Evolutionary conservation across 2,329 filamentous ascomycete genomes (phyloP), one percentile per base, ranked within the genome.

Genomic region (Zelopaecilomyces penicillatus): DNA sequence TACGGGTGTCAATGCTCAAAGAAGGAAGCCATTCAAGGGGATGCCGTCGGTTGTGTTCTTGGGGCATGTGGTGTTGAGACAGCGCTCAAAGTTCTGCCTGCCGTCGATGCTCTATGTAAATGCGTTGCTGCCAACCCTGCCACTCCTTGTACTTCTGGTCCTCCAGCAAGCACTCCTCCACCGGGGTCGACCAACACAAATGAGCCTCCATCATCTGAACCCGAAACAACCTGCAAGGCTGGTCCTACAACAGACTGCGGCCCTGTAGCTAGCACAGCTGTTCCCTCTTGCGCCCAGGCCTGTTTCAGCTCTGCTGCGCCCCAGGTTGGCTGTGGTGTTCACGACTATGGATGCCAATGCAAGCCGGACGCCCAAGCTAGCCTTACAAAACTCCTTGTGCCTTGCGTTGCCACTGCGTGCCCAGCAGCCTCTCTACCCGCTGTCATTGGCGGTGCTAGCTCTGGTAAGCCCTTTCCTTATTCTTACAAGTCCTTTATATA

Each of bases 291-390:
- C 26, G 58, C 58, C 12, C 52, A 59, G 26, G 36, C 49, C 10
- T 61, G 59, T 48, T 61, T 61, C 50, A 37, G 49, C 4, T 50
- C 50, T n/a, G 53, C 53, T 19, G 57, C 57, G n/a, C 54, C 55
- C 0, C 44, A 46, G 1, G 52, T 62, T 10, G 57, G 54, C 31
- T 62, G 59, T 43, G 53, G 45, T 27, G 46, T 51, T 19, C 32
- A 44, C 27, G 59, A 61, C 47, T 61, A 54, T 34, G 50, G 50
- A 6, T 62, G 58, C 26, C 57, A 60, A 28, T 62, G 58, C 42
- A 42, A 54, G 11, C 42, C 51, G 9, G 53, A 54, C 4, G 50
- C 52, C 11, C 50, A 54, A 19, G 53, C 53, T 8, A 50, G 46
- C 8, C 38, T 60, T 7, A 55, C 56, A 2, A 44, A 52, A 35